A percentile compares a stretch with the other conserved stretches of the same genome.
phyloP scores from a whole-genome alignment of 2,329 filamentous ascomycete genomes.

The Penicillium italicum region DNA sequence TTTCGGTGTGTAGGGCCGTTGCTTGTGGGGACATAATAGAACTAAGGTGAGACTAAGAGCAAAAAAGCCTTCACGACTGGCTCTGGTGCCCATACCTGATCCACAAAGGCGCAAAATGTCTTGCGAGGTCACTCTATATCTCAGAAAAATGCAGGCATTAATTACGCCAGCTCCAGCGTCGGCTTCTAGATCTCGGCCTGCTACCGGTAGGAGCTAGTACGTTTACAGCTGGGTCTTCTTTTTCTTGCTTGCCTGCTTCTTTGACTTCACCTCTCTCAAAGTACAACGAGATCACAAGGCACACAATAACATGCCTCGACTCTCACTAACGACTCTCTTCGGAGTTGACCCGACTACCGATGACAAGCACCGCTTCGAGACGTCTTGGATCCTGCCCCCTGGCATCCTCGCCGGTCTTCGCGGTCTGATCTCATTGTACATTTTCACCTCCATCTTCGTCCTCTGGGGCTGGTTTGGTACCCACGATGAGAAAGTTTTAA shows the following conservation, averaged over 20 bases:
- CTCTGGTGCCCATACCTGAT: not conserved
- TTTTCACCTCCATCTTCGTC: conserved; percentile 66
- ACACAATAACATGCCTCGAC: conserved; percentile 16
- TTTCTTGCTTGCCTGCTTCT: not conserved
- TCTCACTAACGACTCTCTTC: conserved; percentile 25
- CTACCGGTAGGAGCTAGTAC: too few relatives aligned
- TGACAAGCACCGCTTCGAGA: conserved; percentile 64
- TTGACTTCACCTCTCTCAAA: not conserved
- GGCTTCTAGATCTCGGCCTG: not conserved
- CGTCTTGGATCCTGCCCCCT: conserved; percentile 75
- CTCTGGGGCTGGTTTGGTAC: conserved; percentile 63
- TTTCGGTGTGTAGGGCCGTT: not conserved
- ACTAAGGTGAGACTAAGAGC: not conserved
- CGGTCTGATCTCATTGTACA: conserved; percentile 53
- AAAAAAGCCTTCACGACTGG: not conserved
- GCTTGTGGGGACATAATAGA: not conserved
- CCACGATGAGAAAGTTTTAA: conserved; percentile 48
- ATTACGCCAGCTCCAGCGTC: not conserved
- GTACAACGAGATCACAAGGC: too few relatives aligned
- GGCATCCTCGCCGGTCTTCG: conserved; percentile 57
- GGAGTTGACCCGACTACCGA: conserved; percentile 41
- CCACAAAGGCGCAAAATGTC: too few relatives aligned
- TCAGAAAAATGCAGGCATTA: not conserved
- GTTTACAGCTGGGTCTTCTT: not conserved
- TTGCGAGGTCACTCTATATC: not conserved